A percentile compares a stretch with the other conserved stretches of the same genome.
phyloP scores from a whole-genome alignment of 768 basidiomycete genomes.

The Boletus rubescentipes region DNA sequence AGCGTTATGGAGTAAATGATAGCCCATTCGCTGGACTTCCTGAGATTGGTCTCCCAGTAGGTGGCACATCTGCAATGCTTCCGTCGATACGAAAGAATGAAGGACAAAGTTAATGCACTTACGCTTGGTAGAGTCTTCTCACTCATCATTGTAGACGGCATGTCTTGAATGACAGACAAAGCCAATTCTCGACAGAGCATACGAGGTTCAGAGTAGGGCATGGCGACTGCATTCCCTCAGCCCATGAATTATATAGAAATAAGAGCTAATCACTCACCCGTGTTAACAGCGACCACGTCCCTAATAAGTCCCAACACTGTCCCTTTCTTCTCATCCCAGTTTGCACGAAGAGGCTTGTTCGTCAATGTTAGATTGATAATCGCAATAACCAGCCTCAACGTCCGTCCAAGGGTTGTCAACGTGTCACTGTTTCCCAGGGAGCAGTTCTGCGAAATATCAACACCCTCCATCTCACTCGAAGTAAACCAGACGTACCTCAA shows the following conservation, averaged over 20 bases:
- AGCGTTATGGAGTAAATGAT: constrained; percentile 66
- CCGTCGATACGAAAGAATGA: neutral
- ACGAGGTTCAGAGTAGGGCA: constrained; percentile 51
- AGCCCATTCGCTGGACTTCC: constrained; percentile 75
- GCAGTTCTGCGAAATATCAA: constrained; percentile 46
- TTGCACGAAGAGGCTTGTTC: constrained; percentile 70
- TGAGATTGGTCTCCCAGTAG: constrained; percentile 63
- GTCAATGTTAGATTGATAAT: constrained; percentile 69
- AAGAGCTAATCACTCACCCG: constrained; percentile 42
- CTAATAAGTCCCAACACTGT: constrained; percentile 57
- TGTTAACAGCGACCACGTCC: constrained; percentile 52
- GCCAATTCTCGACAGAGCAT: constrained; percentile 67
- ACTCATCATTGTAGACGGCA: constrained; percentile 62
- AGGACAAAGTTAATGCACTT: constrained; percentile 7
- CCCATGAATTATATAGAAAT: neutral
- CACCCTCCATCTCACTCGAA: neutral
- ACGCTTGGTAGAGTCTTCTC: constrained; percentile 67
- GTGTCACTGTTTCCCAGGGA: constrained; percentile 57
- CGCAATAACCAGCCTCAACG: constrained; percentile 61
- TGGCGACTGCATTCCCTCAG: constrained; percentile 6
- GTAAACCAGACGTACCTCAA: constrained; percentile 61
- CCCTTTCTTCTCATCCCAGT: constrained; percentile 61
- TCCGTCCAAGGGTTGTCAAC: constrained; percentile 64
- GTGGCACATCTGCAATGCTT: constrained; percentile 65
- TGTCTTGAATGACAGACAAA: constrained; percentile 63